A percentile compares a stretch with the other conserved stretches of the same genome.
Evolutionary conservation across 139 green algal species (phyloP).

Genomic region (Edaphochlamys debaryana): DNA sequence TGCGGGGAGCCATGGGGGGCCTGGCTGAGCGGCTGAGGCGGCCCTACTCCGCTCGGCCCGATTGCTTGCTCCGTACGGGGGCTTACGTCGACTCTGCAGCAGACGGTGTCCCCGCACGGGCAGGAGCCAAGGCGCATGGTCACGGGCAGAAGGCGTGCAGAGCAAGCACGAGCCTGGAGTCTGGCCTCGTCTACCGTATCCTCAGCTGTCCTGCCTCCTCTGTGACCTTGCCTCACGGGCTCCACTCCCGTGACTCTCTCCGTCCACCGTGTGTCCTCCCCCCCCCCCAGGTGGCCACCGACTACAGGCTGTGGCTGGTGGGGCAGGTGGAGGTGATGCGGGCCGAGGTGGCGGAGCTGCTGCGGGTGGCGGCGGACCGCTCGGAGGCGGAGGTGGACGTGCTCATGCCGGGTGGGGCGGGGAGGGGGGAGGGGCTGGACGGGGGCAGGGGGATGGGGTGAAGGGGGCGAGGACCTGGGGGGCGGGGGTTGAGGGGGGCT

Average conservation of each 20-base stretch:
- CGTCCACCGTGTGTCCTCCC: too few relatives aligned
- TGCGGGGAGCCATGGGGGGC: too few relatives aligned
- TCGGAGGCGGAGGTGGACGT: conserved; percentile 89
- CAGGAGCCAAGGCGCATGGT: too few relatives aligned
- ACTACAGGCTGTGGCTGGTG: conserved; percentile 95
- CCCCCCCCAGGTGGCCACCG: conserved; percentile 90
- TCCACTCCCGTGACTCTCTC: neutral
- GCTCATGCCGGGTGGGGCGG: conserved; percentile 83
- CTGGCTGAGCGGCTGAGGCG: too few relatives aligned
- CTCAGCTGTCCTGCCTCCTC: neutral
- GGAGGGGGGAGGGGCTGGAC: neutral
- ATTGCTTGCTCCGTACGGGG: too few relatives aligned
- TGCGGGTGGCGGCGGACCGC: conserved; percentile 79
- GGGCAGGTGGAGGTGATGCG: conserved; percentile 76
- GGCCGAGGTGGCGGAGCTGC: conserved; percentile 80
- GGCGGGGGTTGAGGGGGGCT: too few relatives aligned
- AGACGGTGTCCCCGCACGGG: too few relatives aligned
- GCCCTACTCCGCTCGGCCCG: too few relatives aligned
- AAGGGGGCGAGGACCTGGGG: neutral
- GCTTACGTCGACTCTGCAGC: too few relatives aligned
- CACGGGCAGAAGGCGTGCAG: too few relatives aligned
- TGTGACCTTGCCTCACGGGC: neutral
- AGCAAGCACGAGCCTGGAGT: too few relatives aligned
- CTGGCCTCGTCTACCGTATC: neutral
- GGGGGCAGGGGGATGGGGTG: neutral